Base-by-base conservation (phyloP, 2,329 filamentous ascomycete genomes). In the Lachnellula occidentalis region DNA sequence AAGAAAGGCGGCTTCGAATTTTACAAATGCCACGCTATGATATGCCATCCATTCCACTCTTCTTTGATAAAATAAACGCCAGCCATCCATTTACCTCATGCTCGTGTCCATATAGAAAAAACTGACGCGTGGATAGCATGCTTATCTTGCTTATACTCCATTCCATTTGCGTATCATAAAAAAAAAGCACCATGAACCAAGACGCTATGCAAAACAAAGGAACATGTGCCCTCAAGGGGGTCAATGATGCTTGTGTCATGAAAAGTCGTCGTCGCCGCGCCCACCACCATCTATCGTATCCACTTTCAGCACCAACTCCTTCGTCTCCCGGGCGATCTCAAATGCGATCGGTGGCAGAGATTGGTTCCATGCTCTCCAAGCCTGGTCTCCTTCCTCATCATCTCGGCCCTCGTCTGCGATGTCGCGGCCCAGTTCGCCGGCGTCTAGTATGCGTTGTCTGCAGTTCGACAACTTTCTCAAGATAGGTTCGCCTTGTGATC, bases 301-400 rank as follows among this genome's bases (percentile, higher is more conserved):
- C 34, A 79, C 69, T 34, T 74, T 69, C 22, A 76, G 70, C 11
- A 83, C 80, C 56, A 90, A 73, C 68, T 88, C 89, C 75, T 92
- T 94, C 50, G 87, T 88, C 71, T 91, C 87, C 56, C 87, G 79
- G 6, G 88, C 90, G 67, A 92, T 87, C 71, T 90, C 87, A 71
- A 95, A 95, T n/a, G 89, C 89, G 62, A 94, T 84, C 2, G 89
- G 89, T 11, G 89, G 89, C 49, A 95, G 73, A 27, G 82, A 85
- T 69, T 87, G 84, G 52, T 80, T 86, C 76, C 86, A 86, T 66
- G 78, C 76, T 58, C 76, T 77, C 81, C 81, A 84, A 46, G 74
- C 72, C 57, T 77, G 74, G 43, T 80, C 74, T 59, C 81, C 77
- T 57, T 76, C 73, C 51, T 78, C 76, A 42, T 76, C 76, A 46